These are phyloP conservation scores for Cercospora sp. DNA, from an alignment of 2,329 filamentous ascomycete genomes.

Conservation along the genomic window DNA sequence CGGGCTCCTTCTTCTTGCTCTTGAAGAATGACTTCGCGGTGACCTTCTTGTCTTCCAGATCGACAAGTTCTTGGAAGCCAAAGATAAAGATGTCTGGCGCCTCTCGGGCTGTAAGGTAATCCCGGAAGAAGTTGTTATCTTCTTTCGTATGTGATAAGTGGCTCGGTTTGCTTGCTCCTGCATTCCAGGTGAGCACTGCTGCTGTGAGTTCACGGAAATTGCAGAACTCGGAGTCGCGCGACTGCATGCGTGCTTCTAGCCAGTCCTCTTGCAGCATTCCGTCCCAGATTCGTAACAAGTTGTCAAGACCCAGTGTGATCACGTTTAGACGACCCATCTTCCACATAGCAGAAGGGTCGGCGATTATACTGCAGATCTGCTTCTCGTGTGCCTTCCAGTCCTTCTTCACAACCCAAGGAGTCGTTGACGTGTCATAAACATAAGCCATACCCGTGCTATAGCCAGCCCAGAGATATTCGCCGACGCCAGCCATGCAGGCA, in stretches of 20 bases:
- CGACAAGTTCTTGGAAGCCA: constrained; percentile 97
- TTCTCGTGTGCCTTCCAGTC: constrained; percentile 89
- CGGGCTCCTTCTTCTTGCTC: constrained; percentile 77
- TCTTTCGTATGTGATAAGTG: constrained; percentile 69
- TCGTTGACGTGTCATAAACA: constrained; percentile 79
- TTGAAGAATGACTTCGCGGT: constrained; percentile 92
- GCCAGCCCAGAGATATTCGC: constrained; percentile 83
- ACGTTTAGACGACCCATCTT: constrained; percentile 82
- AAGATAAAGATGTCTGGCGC: constrained; percentile 90
- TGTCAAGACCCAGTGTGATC: constrained; percentile 83
- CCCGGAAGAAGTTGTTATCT: constrained; percentile 76
- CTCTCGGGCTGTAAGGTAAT: constrained; percentile 72
- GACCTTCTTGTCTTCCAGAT: constrained; percentile 94
- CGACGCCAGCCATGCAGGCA: constrained; percentile 78
- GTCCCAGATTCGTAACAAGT: constrained; percentile 83
- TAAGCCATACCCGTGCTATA: constrained; percentile 94
- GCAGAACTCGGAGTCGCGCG: constrained; percentile 78
- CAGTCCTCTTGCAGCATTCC: constrained; percentile 91
- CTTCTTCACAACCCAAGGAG: constrained; percentile 89
- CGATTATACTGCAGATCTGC: constrained; percentile 73
- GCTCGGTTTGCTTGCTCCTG: constrained; percentile 88
- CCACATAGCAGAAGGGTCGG: constrained; percentile 81
- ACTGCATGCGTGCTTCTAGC: constrained; percentile 88
- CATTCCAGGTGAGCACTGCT: constrained; percentile 92
- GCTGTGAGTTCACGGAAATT: constrained; percentile 78